These are phyloP conservation scores for Pseudogymnoascus sp. DNA, from an alignment of 2,329 filamentous ascomycete genomes.

Conservation along the genomic window DNA sequence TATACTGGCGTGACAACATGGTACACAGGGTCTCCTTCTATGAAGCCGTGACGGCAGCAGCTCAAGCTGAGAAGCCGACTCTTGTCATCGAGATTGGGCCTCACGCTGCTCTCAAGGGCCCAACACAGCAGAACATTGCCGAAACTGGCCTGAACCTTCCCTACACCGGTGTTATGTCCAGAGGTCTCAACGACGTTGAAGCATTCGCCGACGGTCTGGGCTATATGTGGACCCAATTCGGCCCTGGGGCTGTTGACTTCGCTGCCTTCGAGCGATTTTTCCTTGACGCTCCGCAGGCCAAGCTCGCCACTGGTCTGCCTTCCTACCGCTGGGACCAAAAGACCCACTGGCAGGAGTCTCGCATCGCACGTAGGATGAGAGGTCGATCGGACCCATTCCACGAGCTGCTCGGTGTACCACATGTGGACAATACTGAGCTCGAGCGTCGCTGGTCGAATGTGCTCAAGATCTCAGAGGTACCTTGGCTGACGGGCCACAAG, in stretches of 20 bases:
- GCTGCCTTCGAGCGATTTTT: background rate
- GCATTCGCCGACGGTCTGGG: conserved; percentile 13
- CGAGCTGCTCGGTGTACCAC: conserved; percentile 14
- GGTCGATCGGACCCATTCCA: conserved; percentile 8
- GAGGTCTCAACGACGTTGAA: conserved; percentile 14
- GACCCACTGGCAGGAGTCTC: conserved; percentile 14
- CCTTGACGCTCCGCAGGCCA: conserved; percentile 5
- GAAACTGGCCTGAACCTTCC: conserved; percentile 11
- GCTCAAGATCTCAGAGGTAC: background rate
- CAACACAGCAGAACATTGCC: conserved; percentile 23
- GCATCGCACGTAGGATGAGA: conserved; percentile 1
- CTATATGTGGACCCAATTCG: conserved; percentile 8
- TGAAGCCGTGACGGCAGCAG: conserved; percentile 26
- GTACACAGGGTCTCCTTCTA: conserved; percentile 34
- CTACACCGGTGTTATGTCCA: conserved; percentile 15
- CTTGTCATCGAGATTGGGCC: conserved; percentile 24
- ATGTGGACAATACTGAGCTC: background rate
- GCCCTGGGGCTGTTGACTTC: background rate
- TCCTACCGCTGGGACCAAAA: conserved; percentile 15
- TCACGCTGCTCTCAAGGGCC: conserved; percentile 30
- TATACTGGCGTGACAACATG: conserved; percentile 39
- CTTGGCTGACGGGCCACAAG: conserved; percentile 5
- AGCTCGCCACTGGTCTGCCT: conserved; percentile 11
- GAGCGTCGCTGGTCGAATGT: background rate
- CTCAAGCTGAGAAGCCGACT: conserved; percentile 14